Base-by-base conservation (phyloP, 345 rosid genomes). In the Populus alba region DNA sequence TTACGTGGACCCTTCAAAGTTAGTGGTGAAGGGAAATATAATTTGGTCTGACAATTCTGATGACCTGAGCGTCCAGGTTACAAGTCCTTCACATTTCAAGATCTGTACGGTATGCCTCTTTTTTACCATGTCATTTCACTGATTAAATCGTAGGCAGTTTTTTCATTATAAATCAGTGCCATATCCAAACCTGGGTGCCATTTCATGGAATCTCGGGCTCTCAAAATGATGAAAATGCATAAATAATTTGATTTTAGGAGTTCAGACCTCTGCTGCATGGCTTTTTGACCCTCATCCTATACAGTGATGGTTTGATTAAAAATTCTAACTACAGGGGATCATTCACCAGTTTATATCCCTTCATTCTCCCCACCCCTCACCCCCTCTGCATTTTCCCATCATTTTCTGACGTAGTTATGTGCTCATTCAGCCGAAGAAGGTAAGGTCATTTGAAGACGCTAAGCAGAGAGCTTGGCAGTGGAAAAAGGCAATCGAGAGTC, bases 401-500 rank as follows among this genome's bases (percentile, higher is more conserved):
- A 18, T 35, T 11, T 67, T 47, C 82, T 85, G 71, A 81, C 9
- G 16, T 77, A 7, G 37, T 66, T 78, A 38, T 47, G 69, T 78
- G 53, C 62, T 37, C 67, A 25, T 86, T 29, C 94, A 94, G 99
- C 99, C 97, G 38, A 96, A 94, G 92, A 96, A 94, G 90, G 97
- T 94, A 29, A 35, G 90, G 87, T 89, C 97, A 47, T 94, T 96
- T 69, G 99, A 96, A 75, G 99, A 97, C 74, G 70, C 93, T 4
- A 97, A 97, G 81, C 98, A 91, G 79, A 90, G 97, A 84, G 97
- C 99, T 20, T 86, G 77, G 86, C 97, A 89, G 76, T 96, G 99
- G 99, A 91, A 94, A 85, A 92, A 91, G 78, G 98, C 97, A 3
- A 96, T 96, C 20, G 99, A 94, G 85, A 83, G 90, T 84, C 94